Percentiles rank a stretch among this genome's conserved stretches.
These are phyloP conservation scores for Periconia sp. DNA, from an alignment of 2,329 filamentous ascomycete species.

Conservation along the genomic window DNA sequence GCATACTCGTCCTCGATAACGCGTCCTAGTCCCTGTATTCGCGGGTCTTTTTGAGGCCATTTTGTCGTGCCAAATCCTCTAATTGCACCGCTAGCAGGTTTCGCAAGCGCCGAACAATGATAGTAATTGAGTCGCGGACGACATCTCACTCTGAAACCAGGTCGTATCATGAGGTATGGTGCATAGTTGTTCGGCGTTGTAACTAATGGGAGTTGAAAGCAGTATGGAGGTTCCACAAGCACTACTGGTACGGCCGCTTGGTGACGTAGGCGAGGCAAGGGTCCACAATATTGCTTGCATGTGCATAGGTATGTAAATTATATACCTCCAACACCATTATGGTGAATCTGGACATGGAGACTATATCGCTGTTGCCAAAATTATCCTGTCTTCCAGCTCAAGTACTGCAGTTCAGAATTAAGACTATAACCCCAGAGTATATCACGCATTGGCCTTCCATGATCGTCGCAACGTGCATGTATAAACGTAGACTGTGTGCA, in stretches of 20 bases:
- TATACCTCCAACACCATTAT: too few relatives aligned
- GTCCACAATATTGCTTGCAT: not conserved
- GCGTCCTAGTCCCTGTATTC: conserved; percentile 54
- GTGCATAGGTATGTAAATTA: too few relatives aligned
- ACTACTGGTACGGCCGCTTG: not conserved
- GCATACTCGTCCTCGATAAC: conserved; percentile 64
- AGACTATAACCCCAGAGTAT: too few relatives aligned
- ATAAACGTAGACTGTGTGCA: not conserved
- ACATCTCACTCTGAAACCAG: conserved; percentile 24
- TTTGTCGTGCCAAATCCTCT: conserved; percentile 26
- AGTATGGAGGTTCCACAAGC: not conserved
- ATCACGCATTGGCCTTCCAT: too few relatives aligned
- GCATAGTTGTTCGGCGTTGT: conserved; percentile 16
- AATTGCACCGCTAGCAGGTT: not conserved
- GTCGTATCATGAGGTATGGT: conserved; percentile 33
- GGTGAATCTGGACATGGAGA: too few relatives aligned
- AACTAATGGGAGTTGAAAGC: not conserved
- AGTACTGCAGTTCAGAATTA: too few relatives aligned
- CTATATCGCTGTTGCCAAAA: too few relatives aligned
- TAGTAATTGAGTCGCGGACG: conserved; percentile 18
- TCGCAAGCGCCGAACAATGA: not conserved
- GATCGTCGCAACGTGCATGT: not conserved
- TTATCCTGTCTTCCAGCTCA: too few relatives aligned
- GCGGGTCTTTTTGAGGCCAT: conserved; percentile 47
- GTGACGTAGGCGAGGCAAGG: not conserved